Conservation (phyloP, 192 early-diverging fungal genomes). For the Linnemannia hyalina region DNA sequence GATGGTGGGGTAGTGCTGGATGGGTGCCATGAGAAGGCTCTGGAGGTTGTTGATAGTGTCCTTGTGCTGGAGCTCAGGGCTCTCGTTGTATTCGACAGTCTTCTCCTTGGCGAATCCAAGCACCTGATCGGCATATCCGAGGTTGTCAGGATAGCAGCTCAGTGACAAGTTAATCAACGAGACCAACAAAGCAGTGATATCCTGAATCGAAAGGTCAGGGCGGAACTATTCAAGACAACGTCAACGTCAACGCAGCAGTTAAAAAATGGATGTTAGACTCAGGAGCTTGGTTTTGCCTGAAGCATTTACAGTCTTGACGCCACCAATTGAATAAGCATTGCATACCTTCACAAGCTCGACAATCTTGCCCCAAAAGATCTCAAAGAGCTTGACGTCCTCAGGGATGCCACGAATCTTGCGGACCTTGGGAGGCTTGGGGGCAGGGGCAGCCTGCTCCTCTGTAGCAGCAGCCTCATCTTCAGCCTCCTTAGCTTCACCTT, state of each 20-base stretch:
- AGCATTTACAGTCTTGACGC: background rate
- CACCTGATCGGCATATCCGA: conserved; percentile 92
- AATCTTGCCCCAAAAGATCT: conserved; percentile 98
- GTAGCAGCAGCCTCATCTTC: conserved; percentile 32
- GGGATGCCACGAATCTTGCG: conserved; percentile 82
- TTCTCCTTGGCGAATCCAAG: conserved; percentile 90
- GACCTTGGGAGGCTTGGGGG: conserved; percentile 50
- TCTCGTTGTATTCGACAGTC: conserved; percentile 69
- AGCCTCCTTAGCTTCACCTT: conserved; percentile 31
- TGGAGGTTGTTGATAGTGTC: conserved; percentile 81
- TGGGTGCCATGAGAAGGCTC: conserved; percentile 86
- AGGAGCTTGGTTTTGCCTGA: background rate
- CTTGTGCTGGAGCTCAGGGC: conserved; percentile 77
- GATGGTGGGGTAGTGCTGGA: conserved; percentile 81
- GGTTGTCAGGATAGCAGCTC: conserved; percentile 90
- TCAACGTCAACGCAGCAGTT: no score
- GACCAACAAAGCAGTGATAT: conserved; percentile 91
- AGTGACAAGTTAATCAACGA: conserved; percentile 92
- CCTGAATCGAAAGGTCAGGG: conserved; percentile 92
- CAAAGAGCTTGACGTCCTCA: conserved; percentile 91
- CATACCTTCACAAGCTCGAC: conserved; percentile 87
- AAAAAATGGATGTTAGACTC: background rate
- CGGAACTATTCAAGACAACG: conserved; percentile 67
- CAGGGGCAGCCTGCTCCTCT: conserved; percentile 45
- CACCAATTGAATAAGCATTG: background rate